Conservation (phyloP, 2,329 filamentous ascomycete genomes). For the Fusarium citri region DNA sequence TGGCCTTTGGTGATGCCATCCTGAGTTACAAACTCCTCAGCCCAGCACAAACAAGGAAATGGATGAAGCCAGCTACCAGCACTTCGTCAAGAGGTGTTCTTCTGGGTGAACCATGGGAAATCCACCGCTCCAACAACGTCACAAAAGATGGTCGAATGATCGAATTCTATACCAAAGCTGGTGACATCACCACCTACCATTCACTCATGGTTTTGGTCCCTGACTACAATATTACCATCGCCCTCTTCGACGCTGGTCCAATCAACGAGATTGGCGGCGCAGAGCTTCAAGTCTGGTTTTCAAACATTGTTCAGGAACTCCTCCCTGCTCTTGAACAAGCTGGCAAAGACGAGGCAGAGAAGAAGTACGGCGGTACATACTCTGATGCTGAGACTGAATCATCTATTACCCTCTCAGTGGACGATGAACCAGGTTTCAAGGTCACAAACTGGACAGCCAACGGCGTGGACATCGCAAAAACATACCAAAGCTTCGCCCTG, state of each 20-base stretch:
- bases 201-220: slow-evolving; percentile 3
- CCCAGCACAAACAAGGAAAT: slow-evolving; percentile 2
- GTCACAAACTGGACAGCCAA: slow-evolving; percentile 27
- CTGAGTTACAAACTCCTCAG: neutral
- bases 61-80: slow-evolving; percentile 9
- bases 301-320: neutral
- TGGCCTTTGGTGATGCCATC: slow-evolving; percentile 10
- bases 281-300: neutral
- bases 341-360: slow-evolving; percentile 9
- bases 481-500: neutral
- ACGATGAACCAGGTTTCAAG: slow-evolving; percentile 4
- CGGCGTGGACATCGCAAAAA: slow-evolving; percentile 7
- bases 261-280: neutral
- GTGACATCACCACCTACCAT: slow-evolving; percentile 15
- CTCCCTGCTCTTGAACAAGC: slow-evolving; percentile 16
- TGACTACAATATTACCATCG: slow-evolving; percentile 12
- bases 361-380: slow-evolving; percentile 16
- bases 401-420: neutral
- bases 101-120: slow-evolving; percentile 7
- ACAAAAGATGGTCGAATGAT: slow-evolving; percentile 25
- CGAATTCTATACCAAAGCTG: slow-evolving; percentile 25
- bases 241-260: slow-evolving; percentile 1
- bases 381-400: neutral
- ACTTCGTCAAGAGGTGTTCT: slow-evolving; percentile 16
- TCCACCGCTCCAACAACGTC: slow-evolving; percentile 16